Evolutionary conservation across 1,284 basidiomycete species (phyloP).

Genomic region (Cerrena zonata): DNA sequence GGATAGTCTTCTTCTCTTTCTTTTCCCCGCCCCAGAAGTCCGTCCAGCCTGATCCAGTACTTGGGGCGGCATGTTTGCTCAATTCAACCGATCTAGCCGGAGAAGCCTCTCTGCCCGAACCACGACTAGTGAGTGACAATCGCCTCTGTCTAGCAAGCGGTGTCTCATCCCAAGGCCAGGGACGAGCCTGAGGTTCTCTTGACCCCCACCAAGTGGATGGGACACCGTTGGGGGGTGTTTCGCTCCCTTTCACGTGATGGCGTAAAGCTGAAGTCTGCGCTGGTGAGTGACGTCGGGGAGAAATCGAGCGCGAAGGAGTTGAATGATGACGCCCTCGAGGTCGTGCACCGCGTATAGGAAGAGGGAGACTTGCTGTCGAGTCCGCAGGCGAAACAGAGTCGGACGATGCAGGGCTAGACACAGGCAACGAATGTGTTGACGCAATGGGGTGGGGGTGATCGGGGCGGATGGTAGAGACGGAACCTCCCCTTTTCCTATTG

Average conservation of each 20-base stretch:
- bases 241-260: constrained; percentile 4
- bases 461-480: not conserved
- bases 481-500: not conserved
- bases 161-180: constrained; percentile 30
- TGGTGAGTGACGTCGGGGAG: constrained; percentile 4
- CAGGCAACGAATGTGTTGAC: not conserved
- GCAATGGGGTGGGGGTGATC: not conserved
- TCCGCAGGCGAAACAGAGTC: not conserved
- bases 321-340: not conserved
- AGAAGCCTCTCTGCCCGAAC: not conserved
- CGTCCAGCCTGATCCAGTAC: not conserved
- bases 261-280: constrained; percentile 11
- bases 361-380: not conserved
- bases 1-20: constrained; percentile 30
- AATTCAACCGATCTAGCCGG: not conserved
- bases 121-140: not conserved
- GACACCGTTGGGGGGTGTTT: constrained; percentile 18
- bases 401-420: not conserved
- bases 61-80: not conserved
- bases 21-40: constrained; percentile 4
- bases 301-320: not conserved
- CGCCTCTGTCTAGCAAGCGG: not conserved
- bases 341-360: not conserved
- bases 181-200: constrained; percentile 12
- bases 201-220: constrained; percentile 30